phyloP scores from a whole-genome alignment of 192 early-diverging fungal genomes.

The Entomortierella lignicola region DNA sequence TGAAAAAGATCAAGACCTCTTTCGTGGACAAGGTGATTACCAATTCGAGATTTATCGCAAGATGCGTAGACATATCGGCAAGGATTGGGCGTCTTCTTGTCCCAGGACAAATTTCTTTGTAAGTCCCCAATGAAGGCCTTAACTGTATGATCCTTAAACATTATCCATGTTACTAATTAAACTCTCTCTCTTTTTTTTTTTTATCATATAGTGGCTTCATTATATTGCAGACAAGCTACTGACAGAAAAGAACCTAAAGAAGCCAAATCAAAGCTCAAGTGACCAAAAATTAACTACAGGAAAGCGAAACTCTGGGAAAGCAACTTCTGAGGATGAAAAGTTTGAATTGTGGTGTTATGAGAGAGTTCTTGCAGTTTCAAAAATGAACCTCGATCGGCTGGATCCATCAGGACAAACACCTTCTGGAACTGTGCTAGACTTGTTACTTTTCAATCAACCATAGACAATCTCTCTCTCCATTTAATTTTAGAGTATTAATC shows the following conservation, averaged over 20 bases:
- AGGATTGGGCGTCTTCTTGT: conserved; percentile 58
- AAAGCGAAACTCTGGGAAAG: background rate
- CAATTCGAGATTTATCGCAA: conserved; percentile 81
- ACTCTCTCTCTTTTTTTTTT: background rate
- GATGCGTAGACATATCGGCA: conserved; percentile 63
- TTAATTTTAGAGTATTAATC: too few species aligned
- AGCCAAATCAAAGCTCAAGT: conserved; percentile 9
- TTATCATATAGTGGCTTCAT: conserved; percentile 57
- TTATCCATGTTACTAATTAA: background rate
- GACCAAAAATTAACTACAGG: background rate
- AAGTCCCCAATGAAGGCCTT: conserved; percentile 42
- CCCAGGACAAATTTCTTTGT: conserved; percentile 64
- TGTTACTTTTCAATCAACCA: background rate
- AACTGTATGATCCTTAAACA: too few species aligned
- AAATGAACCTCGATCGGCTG: conserved; percentile 5
- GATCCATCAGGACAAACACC: conserved; percentile 3
- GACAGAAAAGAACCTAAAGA: conserved; percentile 32
- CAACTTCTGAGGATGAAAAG: background rate
- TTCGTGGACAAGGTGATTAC: conserved; percentile 65
- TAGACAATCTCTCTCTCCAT: background rate
- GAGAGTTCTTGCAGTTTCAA: background rate
- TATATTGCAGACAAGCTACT: conserved; percentile 63
- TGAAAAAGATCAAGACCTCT: conserved; percentile 43
- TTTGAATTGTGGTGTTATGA: conserved; percentile 6
- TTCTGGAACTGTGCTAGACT: background rate